Evolutionary conservation across 2,329 filamentous ascomycete species (phyloP), one percentile per base, ranked within the genome.

Genomic region (Fusarium avenaceum): DNA sequence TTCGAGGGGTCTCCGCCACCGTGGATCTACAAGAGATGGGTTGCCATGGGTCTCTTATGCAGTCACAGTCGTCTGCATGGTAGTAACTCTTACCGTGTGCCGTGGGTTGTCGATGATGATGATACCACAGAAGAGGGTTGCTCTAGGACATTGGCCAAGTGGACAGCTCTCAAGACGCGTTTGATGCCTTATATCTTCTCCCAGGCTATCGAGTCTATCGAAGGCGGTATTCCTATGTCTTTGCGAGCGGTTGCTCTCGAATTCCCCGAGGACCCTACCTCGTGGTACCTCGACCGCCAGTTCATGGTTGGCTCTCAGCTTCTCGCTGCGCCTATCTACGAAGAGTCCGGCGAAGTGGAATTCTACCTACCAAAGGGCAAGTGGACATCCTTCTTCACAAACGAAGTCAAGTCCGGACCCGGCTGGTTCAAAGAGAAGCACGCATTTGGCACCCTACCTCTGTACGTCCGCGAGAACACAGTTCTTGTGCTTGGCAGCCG

Each of bases 11-110:
- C 79, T 6, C 90, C 90, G 5, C 84, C 83, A 3, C 88, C 87
- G 0, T 89, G 87, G 80, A 86, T 93, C 71, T 93, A 93, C 79
- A 93, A 92, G 80, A 87, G 90, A 48, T 93, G 90, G 90, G 89
- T 92, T 7, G 89, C 89, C n/a, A 92, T 92, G 76, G 90, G 90
- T 0, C 82, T 92, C 2, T 79, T 93, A 40, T 92, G 89, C 69
- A 87, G 86, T 11, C 90, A 93, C 76, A 91, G 88, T 38, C 85
- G 90, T 15, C 83, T 93, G 13, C 90, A 93, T 75, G 90, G 90
- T 4, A 90, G 87, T 50, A 86, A 83, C 63, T 90, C 87, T 5
- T 93, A 92, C 79, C 88, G 90, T 19, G 90, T 92, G n/a, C 90
- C 90, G 4, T 93, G 90, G 90, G 85, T 87, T 43, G 88, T 92